Conservation (phyloP, 345 rosid species). For the Pistacia integerrima region DNA sequence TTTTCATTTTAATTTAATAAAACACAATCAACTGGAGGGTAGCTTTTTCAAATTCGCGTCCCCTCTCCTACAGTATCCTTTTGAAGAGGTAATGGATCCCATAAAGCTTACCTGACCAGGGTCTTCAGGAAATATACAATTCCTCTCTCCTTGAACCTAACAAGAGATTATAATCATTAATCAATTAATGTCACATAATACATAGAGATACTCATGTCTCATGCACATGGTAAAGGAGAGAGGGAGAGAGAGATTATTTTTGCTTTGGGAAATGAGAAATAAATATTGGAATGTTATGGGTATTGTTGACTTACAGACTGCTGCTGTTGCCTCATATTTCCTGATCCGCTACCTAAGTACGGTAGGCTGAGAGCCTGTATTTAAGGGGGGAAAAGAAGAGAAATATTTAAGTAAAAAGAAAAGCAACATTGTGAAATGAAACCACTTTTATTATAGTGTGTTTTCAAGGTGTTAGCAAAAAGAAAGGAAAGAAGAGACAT, state of each 20-base stretch:
- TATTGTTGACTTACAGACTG: conserved; percentile 56
- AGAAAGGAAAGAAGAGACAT: conserved; percentile 27
- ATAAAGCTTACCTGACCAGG: conserved; percentile 79
- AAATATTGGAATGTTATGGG: background rate
- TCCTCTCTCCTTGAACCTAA: conserved; percentile 81
- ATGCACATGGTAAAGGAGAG: conserved; percentile 14
- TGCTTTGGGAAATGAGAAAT: conserved; percentile 22
- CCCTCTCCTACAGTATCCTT: background rate
- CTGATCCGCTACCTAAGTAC: conserved; percentile 78
- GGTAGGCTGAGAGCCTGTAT: conserved; percentile 94
- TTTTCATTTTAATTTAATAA: conserved; percentile 13
- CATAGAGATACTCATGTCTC: background rate
- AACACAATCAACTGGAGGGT: conserved; percentile 20
- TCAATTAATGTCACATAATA: conserved; percentile 24
- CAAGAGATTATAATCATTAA: conserved; percentile 28
- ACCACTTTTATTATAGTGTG: conserved; percentile 4
- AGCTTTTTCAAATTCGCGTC: conserved; percentile 31
- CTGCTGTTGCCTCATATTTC: conserved; percentile 62
- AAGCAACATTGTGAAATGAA: conserved; percentile 16
- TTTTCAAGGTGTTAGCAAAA: conserved; percentile 36
- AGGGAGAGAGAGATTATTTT: background rate
- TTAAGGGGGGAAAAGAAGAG: conserved; percentile 18
- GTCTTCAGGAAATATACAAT: conserved; percentile 86
- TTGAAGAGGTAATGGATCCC: conserved; percentile 42
- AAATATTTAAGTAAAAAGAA: conserved; percentile 23